Conservation (phyloP, 2,329 filamentous ascomycete genomes). For the Plectosphaerella cucumerina region DNA sequence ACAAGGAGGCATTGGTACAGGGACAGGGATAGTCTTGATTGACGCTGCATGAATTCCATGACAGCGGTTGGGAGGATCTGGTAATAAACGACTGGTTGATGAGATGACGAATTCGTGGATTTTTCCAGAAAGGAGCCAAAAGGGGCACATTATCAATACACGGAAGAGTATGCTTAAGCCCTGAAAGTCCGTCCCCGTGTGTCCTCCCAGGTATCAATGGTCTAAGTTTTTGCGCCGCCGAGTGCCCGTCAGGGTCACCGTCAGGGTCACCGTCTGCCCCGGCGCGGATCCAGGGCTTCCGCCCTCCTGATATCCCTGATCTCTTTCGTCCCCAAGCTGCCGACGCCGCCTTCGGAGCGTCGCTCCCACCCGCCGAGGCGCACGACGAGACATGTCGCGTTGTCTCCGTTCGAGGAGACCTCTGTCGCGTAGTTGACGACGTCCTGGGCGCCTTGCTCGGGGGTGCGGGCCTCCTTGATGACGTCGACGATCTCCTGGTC, state of each 20-base stretch:
- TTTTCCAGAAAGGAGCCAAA: too few relatives aligned
- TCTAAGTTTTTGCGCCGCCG: neutral
- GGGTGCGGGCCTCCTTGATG: constrained; percentile 87
- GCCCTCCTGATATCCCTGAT: constrained; percentile 76
- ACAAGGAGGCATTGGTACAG: too few relatives aligned
- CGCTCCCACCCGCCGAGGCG: constrained; percentile 67
- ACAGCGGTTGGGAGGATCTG: neutral
- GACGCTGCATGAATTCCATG: neutral
- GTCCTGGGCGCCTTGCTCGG: constrained; percentile 74
- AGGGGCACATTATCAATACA: neutral
- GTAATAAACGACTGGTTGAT: neutral
- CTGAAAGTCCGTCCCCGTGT: constrained; percentile 1
- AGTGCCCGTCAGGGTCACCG: neutral
- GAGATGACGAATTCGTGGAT: neutral
- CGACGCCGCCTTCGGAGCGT: constrained; percentile 77
- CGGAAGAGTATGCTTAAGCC: neutral
- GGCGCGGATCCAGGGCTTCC: constrained; percentile 78
- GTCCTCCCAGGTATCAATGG: neutral
- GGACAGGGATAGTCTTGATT: too few relatives aligned
- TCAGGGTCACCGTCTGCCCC: constrained; percentile 46
- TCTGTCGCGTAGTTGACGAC: constrained; percentile 88
- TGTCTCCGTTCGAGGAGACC: constrained; percentile 64
- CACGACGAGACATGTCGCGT: constrained; percentile 65
- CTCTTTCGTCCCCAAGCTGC: constrained; percentile 89
- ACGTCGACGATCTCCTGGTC: constrained; percentile 98